Conservation (phyloP, 176 grass and related monocot genomes). For the Pontederia crassipes region DNA sequence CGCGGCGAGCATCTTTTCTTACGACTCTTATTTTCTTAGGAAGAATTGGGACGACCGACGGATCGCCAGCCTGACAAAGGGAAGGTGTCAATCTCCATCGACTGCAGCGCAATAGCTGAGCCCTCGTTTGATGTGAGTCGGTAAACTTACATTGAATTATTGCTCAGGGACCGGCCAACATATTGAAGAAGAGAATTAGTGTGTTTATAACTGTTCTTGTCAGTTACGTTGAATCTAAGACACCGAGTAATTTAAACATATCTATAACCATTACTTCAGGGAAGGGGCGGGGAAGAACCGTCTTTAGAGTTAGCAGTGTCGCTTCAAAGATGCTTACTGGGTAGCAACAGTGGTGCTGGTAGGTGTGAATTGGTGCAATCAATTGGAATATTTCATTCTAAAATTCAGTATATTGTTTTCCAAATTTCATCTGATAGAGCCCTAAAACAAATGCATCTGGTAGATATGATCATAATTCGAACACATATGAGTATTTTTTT, state of each 20-base stretch:
- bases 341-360: conserved; percentile 87
- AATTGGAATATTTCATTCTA: not conserved
- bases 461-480: too few species aligned
- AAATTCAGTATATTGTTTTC: too few species aligned
- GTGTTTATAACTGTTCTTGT: not conserved
- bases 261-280: conserved; percentile 36
- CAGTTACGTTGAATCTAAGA: not conserved
- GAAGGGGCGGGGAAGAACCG: conserved; percentile 80
- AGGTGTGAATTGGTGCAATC: conserved; percentile 33
- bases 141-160: not conserved
- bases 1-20: not conserved
- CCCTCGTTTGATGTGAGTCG: conserved; percentile 68
- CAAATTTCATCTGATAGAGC: too few species aligned
- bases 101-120: conserved; percentile 72
- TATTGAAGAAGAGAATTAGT: not conserved
- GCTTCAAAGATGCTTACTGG: conserved; percentile 80
- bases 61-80: conserved; percentile 75
- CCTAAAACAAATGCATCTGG: too few species aligned
- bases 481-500: too few species aligned
- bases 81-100: conserved; percentile 75
- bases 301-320: conserved; percentile 62
- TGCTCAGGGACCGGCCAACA: not conserved
- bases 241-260: not conserved
- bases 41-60: conserved; percentile 79
- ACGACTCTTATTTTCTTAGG: conserved; percentile 24